Percentiles rank a stretch among this genome's conserved stretches.
These are phyloP conservation scores for Cyphellophora europaea DNA, from an alignment of 2,329 filamentous ascomycete genomes.

Conservation along the genomic window DNA sequence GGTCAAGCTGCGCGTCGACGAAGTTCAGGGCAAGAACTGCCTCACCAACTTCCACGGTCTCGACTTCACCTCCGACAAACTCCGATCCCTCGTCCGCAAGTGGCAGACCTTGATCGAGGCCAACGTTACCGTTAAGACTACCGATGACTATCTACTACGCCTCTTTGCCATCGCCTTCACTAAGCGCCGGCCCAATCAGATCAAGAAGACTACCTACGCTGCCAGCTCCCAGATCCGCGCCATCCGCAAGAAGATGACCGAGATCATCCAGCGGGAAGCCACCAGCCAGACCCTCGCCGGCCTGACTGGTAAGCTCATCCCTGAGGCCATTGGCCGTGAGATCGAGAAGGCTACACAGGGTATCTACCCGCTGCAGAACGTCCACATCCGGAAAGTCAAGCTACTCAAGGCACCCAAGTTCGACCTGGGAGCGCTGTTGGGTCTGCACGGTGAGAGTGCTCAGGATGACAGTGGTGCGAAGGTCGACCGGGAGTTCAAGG, in stretches of 20 bases:
- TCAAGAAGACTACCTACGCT: conserved; percentile 99
- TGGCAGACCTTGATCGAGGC: conserved; percentile 99
- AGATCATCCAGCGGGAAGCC: conserved; percentile 97
- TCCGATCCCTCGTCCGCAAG: conserved; percentile 97
- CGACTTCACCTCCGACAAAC: conserved; percentile 99
- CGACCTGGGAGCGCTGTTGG: conserved; percentile 91
- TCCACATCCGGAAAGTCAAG: conserved; percentile 99
- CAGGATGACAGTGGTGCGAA: conserved; percentile 96
- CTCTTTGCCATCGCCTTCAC: conserved; percentile 99
- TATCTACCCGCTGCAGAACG: conserved; percentile 99
- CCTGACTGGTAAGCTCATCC: conserved; percentile 97
- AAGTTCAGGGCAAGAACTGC: conserved; percentile 99
- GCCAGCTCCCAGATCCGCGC: conserved; percentile 92
- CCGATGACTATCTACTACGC: conserved; percentile 98
- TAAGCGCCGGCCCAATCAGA: conserved; percentile 98
- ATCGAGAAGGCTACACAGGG: conserved; percentile 99
- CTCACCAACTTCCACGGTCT: conserved; percentile 99
- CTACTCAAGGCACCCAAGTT: conserved; percentile 98
- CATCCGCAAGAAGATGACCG: conserved; percentile 99
- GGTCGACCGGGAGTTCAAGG: conserved; percentile 99
- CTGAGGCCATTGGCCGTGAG: conserved; percentile 98
- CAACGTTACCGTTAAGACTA: conserved; percentile 99
- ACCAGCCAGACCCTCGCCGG: conserved; percentile 88
- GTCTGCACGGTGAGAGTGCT: conserved; percentile 93
- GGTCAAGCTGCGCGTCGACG: conserved; percentile 96